Base-by-base conservation (phyloP, 2,329 filamentous ascomycete genomes). In the Tolypocladium tropicale region DNA sequence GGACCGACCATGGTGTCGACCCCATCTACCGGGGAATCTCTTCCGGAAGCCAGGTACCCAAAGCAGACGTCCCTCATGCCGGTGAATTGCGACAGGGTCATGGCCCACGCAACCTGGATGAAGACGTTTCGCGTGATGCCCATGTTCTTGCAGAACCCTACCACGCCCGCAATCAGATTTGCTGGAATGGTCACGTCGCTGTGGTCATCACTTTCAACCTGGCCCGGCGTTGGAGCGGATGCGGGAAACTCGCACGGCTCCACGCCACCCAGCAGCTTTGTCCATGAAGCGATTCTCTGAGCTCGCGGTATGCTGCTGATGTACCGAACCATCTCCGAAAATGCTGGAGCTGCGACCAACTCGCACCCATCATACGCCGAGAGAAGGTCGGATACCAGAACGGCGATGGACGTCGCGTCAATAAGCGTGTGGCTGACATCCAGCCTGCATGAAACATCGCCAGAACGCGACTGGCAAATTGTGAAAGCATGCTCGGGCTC, bases 41-140 rank as follows among this genome's bases (percentile, higher is more conserved):
- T 71, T 2, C 80, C 80, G 0, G 78, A 78, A 4, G 78, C 65
- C 0, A 81, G 72, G 55, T 81, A 78, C 1, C 80, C 80, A 57
- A 82, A 83, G 33, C 75, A 78, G 0, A 81, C 72, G 43, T 79
- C 74, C 3, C 69, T 67, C 0, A 68, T 65, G 0, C 73, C 73
- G 1, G 78, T 78, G 59, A 79, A 80, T 4, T 66, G 67, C 2
- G 74, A 70, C 4, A 83, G 62, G 0, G 79, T 70, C 23, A 82
- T 68, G 1, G 74, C 76, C 80, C 80, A 83, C 0, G 72, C 72
- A 32, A 78, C 70, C 54, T 81, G 78, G 0, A 83, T 68, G 2
- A 82, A 61, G 36, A 73, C 78, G 0, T 79, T 76, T 0, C 77
- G 58, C 0, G 79, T 83, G 12, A 77, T 67, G 6, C 69, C 72